Evolutionary conservation across 2,329 filamentous ascomycete species (phyloP), one percentile per base, ranked within the genome.

Genomic region (Nigrograna mackinnonii): DNA sequence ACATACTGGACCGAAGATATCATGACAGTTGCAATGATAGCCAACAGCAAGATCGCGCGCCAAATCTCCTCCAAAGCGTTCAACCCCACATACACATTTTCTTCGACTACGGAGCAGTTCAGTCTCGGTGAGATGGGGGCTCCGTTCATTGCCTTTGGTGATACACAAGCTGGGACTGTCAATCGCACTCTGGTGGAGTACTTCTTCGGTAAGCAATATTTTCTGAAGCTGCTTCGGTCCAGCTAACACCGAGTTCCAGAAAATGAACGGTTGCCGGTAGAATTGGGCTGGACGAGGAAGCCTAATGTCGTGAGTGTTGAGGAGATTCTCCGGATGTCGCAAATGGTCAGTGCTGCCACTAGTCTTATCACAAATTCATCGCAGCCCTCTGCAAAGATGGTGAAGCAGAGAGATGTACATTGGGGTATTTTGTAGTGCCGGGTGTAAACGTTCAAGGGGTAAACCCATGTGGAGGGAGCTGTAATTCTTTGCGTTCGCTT

Each of bases 71-170:
- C 74, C 2, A 67, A 67, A 18, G 67, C 75, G 0, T 69, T 55
- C 36, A 81, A 81, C 50, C 76, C 78, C 0, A 66, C 64, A 0
- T 81, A 78, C 52, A 69, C 55, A 0, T 75, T 81, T 62, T 73
- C 71, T 0, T 46, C 60, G 0, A 59, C 54, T 0, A 71, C 62
- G 0, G 70, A 77, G 44, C 43, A 60, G 6, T 79, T 79, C 50
- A 75, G 70, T 41, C 58, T 75, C 3, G 77, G 77, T 6, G 77
- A 80, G 59, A 48, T 76, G 0, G 66, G 71, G 6, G 77, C 76
- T 4, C 73, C 71, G 1, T 65, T 79, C n/a, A 59, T 78, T 16
- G 69, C 67, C 0, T 73, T 80, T 32, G 77, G 78, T 1, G 69
- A 78, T 50, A 53, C 67, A 9, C 40, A 57, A 0, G 30, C 57